These are phyloP conservation scores for Euryodendron excelsum DNA, from an alignment of 148 eudicot genomes.

Conservation along the genomic window DNA sequence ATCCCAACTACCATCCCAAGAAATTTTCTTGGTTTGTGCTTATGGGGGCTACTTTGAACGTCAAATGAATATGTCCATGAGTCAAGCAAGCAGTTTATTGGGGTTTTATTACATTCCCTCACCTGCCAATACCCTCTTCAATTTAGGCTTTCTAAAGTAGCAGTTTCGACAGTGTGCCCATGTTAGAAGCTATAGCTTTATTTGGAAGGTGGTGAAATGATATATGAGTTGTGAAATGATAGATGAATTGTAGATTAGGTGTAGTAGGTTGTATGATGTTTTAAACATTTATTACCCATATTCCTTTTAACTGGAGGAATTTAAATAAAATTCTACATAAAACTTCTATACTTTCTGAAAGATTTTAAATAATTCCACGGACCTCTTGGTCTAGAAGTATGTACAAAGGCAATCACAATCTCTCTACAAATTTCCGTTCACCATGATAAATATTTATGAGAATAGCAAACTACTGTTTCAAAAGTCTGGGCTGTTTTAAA, in stretches of 20 bases:
- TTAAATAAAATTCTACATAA: background rate
- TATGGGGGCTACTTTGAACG: background rate
- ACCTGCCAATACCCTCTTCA: background rate
- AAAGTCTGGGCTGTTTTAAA: background rate
- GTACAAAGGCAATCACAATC: background rate
- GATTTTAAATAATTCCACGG: background rate
- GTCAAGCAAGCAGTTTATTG: background rate
- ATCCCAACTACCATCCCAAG: background rate
- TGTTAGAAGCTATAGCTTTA: background rate
- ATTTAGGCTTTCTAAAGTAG: background rate
- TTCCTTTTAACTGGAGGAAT: background rate
- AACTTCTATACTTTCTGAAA: background rate
- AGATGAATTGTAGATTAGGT: background rate
- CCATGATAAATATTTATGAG: background rate
- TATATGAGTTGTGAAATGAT: background rate
- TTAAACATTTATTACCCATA: background rate
- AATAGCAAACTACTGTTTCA: too few relatives aligned
- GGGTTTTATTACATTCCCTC: background rate
- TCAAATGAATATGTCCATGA: background rate
- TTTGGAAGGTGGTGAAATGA: background rate
- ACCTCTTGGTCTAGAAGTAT: conserved; percentile 1
- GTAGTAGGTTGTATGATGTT: background rate
- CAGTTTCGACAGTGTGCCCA: background rate
- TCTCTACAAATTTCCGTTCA: background rate
- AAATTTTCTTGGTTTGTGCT: background rate